Evolutionary conservation across 2,329 filamentous ascomycete species (phyloP).

Genomic region (Lizonia empirigonia): DNA sequence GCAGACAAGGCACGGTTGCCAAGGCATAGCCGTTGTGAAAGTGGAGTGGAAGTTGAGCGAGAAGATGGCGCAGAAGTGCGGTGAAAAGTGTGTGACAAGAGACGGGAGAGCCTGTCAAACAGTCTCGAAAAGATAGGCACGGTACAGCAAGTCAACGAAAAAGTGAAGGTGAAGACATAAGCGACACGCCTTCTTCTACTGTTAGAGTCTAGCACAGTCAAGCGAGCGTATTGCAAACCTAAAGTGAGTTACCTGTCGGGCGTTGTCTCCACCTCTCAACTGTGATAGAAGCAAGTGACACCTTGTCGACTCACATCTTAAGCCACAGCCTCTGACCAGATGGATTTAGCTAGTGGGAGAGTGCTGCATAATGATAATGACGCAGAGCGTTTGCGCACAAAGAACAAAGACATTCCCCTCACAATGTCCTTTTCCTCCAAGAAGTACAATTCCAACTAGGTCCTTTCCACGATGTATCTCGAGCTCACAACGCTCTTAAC

Average conservation of each 20-base stretch:
- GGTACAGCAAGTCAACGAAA: not conserved
- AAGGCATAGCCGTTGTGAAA: slow-evolving; percentile 2
- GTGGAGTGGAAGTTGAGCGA: not conserved
- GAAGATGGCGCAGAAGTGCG: not conserved
- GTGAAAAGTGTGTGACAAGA: not conserved
- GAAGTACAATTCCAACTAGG: not conserved
- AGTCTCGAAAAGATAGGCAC: not conserved
- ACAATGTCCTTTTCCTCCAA: not conserved
- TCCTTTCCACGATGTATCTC: not conserved
- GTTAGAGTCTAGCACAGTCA: no score
- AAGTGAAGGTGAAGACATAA: not conserved
- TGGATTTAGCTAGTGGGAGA: no score
- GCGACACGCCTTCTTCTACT: not conserved
- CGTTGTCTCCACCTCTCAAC: not conserved
- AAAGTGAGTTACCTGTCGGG: not conserved
- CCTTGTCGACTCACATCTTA: no score
- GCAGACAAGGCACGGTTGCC: slow-evolving; percentile 14
- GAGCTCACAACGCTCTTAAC: not conserved
- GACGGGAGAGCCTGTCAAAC: not conserved
- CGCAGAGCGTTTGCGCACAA: no score
- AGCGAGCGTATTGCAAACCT: not conserved
- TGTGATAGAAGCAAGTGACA: not conserved
- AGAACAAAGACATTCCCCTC: not conserved
- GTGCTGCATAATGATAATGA: not conserved
- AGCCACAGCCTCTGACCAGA: no score